Conservation (phyloP, 371 early-diverging fungal species). For the Sporodiniella umbellata region DNA sequence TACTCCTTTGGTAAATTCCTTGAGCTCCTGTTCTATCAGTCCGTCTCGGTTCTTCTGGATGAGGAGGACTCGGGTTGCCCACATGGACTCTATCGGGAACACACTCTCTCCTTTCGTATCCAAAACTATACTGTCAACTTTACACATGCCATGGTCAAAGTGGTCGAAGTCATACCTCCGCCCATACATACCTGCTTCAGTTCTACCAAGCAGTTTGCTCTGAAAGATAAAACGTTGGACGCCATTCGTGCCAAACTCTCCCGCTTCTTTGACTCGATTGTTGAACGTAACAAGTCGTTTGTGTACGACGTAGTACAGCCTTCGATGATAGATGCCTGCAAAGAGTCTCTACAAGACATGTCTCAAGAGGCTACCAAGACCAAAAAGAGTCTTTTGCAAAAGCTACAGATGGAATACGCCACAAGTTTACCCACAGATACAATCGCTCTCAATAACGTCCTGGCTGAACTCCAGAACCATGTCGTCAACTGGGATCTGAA, state of each 20-base stretch:
- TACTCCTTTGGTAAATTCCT: conserved; percentile 95
- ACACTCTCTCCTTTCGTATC: conserved; percentile 73
- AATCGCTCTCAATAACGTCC: conserved; percentile 72
- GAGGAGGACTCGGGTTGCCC: conserved; percentile 52
- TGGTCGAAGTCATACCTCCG: conserved; percentile 81
- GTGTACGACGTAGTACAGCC: conserved; percentile 63
- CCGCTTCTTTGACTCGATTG: conserved; percentile 71
- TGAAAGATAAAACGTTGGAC: conserved; percentile 68
- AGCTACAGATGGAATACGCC: conserved; percentile 75
- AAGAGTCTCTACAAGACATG: conserved; percentile 58
- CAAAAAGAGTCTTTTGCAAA: conserved; percentile 73
- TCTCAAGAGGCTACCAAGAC: conserved; percentile 67
- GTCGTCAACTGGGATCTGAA: conserved; percentile 80
- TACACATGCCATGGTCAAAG: conserved; percentile 68
- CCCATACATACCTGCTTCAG: conserved; percentile 65
- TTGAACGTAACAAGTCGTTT: conserved; percentile 56
- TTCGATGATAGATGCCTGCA: conserved; percentile 62
- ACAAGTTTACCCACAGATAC: conserved; percentile 76
- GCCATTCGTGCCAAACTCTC: conserved; percentile 53
- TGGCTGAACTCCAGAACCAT: conserved; percentile 72
- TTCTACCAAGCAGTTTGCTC: conserved; percentile 44
- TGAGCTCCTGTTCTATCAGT: conserved; percentile 84
- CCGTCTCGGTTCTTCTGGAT: conserved; percentile 27
- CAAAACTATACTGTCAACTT: conserved; percentile 74
- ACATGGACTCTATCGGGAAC: conserved; percentile 79